These are phyloP conservation scores for Nematodospora valgi DNA, from an alignment of 805 yeast species.

Conservation along the genomic window DNA sequence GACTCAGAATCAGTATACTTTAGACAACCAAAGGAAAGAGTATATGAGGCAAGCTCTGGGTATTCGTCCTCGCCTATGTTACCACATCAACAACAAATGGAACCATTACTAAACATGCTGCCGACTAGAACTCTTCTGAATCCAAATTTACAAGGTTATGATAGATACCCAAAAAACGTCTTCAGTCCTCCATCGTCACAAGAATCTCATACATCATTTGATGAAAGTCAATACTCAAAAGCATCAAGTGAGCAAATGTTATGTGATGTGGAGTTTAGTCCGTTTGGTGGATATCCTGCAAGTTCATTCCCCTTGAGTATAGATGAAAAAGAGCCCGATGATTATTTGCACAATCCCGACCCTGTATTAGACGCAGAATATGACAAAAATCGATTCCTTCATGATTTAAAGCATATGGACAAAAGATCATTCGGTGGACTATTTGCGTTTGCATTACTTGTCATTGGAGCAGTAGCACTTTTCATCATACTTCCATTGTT, in stretches of 20 bases:
- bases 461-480: slow-evolving; percentile 58
- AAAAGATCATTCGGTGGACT: slow-evolving; percentile 58
- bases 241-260: background rate
- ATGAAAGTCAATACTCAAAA: slow-evolving; percentile 2
- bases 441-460: slow-evolving; percentile 53
- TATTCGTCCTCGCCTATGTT: background rate
- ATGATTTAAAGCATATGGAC: slow-evolving; percentile 67
- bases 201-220: slow-evolving; percentile 2
- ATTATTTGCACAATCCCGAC: slow-evolving; percentile 92
- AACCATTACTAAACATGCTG: no score
- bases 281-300: slow-evolving; percentile 97
- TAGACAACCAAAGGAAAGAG: no score
- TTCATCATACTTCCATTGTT: slow-evolving; percentile 80
- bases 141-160: slow-evolving; percentile 1
- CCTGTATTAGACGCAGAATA: slow-evolving; percentile 87
- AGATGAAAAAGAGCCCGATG: slow-evolving; percentile 94
- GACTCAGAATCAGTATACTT: no score
- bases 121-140: no score
- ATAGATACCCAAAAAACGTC: slow-evolving; percentile 2
- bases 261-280: slow-evolving; percentile 54
- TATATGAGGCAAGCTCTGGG: no score
- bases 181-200: background rate
- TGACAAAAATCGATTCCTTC: slow-evolving; percentile 62
- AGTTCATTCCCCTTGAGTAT: slow-evolving; percentile 83
- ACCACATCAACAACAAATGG: background rate